These are phyloP conservation scores for Yamadazyma sp. DNA, from an alignment of 805 yeast species.

Conservation along the genomic window DNA sequence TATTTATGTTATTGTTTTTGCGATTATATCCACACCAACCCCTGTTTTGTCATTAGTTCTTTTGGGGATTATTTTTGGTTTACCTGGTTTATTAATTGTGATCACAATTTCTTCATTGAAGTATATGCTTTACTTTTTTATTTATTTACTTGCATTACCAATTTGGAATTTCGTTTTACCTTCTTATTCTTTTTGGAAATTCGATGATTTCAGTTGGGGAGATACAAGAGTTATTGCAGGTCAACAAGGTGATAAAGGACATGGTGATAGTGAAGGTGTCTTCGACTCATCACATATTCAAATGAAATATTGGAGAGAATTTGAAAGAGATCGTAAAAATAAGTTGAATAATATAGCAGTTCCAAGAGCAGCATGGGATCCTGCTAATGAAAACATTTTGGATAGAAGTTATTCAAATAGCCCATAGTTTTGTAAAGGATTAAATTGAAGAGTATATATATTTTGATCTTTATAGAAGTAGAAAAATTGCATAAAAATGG, in stretches of 20 bases:
- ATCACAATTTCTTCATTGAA: conserved; percentile 73
- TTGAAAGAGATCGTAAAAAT: conserved; percentile 64
- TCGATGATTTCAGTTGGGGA: conserved; percentile 97
- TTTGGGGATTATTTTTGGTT: conserved; percentile 75
- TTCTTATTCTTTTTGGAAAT: conserved; percentile 86
- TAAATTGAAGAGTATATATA: no score
- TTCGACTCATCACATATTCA: conserved; percentile 88
- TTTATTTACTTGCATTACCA: conserved; percentile 81
- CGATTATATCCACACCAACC: conserved; percentile 70
- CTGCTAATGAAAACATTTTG: conserved; percentile 25
- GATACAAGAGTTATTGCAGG: conserved; percentile 81
- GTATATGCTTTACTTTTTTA: conserved; percentile 73
- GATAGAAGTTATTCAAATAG: conserved; percentile 8
- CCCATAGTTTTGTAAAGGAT: no score
- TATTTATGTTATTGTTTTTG: conserved; percentile 67
- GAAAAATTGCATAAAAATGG: not conserved
- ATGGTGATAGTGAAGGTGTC: conserved; percentile 70
- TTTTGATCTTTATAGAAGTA: no score
- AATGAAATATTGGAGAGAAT: conserved; percentile 95
- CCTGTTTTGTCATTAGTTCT: conserved; percentile 75
- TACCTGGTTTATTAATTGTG: conserved; percentile 79
- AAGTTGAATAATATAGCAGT: conserved; percentile 17
- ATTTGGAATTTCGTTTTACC: conserved; percentile 92
- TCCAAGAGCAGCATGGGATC: conserved; percentile 47
- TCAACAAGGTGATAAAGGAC: conserved; percentile 52